Base-by-base conservation (phyloP, 2,329 filamentous ascomycete species). In the Pochonia chlamydosporia region DNA sequence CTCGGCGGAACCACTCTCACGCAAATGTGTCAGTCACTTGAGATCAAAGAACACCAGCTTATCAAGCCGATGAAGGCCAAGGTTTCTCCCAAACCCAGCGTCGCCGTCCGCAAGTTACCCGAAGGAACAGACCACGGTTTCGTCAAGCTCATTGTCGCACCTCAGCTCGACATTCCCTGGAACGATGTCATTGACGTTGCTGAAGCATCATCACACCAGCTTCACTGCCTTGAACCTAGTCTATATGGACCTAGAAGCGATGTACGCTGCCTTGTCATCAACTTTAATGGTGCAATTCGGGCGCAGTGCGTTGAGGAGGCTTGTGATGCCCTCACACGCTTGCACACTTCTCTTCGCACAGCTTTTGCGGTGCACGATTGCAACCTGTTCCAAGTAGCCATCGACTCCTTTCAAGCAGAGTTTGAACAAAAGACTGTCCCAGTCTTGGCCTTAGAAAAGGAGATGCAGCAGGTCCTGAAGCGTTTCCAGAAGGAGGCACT, bases 271-370 rank as follows among this genome's bases (percentile, higher is more conserved):
- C 62, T 78, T 3, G 58, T 73, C 2, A 67, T 80, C 49, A 71
- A 66, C 28, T 74, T 75, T 59, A 70, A 64, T 21, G 74, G 74
- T 0, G 57, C 65, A 0, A 54, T 78, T 0, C 63, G 71, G 25
- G 54, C 60, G 39, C 63, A 66, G 36, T 70, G 68, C 49, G 66
- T 78, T 1, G 69, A 76, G 49, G 63, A 66, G 1, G 72, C 74
- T 0, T 78, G 74, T 52, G 62, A 65, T 20, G 65, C 66, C 11
- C 63, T 79, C 8, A 62, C 64, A 0, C 59, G 60, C 28, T 63
- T 73, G 30, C 75, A 79, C 36, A 70, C 74, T 0, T 74, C 78
- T 24, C 65, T 83, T 7, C 73, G 78, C 20, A 80, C 79, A 0
- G 70, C 73, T 0, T 82, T 82, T 46, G 65, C 75, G 3, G 60